Conservation (phyloP, 1,284 basidiomycete genomes). For the Filobasidium uniguttulatum region DNA sequence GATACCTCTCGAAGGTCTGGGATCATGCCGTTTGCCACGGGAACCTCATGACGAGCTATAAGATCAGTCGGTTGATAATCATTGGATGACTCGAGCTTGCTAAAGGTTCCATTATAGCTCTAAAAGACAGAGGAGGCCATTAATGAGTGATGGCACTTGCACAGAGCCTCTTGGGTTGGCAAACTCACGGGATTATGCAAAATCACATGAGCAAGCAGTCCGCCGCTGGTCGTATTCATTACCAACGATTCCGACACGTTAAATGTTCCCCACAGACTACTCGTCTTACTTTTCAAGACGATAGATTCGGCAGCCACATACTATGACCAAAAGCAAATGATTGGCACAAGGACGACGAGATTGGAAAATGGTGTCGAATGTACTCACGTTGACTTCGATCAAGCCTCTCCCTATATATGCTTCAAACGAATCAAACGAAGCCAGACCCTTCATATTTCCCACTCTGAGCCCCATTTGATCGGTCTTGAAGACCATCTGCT, state of each 20-base stretch:
- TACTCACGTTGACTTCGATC: slow-evolving; percentile 19
- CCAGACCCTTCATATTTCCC: slow-evolving; percentile 25
- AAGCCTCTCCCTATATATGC: slow-evolving; percentile 23
- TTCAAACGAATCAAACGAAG: slow-evolving; percentile 22
- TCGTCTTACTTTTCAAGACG: slow-evolving; percentile 22
- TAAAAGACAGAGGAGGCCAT: too few species aligned
- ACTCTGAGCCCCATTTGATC: slow-evolving; percentile 30
- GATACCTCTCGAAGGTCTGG: too few species aligned
- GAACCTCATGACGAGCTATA: too few species aligned
- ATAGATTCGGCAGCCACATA: slow-evolving; percentile 24
- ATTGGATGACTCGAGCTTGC: too few species aligned
- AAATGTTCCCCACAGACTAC: slow-evolving; percentile 28
- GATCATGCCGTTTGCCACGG: too few species aligned
- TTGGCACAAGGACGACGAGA: not conserved
- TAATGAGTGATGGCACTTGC: too few species aligned
- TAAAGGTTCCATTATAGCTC: too few species aligned
- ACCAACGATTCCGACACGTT: slow-evolving; percentile 28
- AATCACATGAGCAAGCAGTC: slow-evolving; percentile 24
- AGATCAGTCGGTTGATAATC: too few species aligned
- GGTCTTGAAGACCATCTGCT: slow-evolving; percentile 4
- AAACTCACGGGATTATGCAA: slow-evolving; percentile 21
- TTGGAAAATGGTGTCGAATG: not conserved
- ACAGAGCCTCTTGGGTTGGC: not conserved
- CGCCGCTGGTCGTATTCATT: slow-evolving; percentile 27
- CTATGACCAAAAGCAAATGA: not conserved